A percentile compares a stretch with the other conserved stretches of the same genome.
Conservation (phyloP, 2,329 filamentous ascomycete genomes). For the Aspergillus aculeatinus region DNA sequence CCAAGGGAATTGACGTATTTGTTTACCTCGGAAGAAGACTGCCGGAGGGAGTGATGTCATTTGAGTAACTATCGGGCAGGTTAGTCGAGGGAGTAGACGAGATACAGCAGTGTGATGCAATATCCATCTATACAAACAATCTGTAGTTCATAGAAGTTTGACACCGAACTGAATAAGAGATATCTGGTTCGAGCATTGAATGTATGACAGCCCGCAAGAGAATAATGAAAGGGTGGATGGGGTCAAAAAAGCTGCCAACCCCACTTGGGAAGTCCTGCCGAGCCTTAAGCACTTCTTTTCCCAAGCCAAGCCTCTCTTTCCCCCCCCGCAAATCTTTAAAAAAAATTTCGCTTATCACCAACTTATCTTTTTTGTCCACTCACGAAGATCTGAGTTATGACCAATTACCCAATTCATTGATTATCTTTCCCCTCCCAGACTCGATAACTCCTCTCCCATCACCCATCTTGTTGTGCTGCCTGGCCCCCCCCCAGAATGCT, state of each 20-base stretch:
- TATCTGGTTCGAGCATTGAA: background rate
- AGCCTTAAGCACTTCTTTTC: slow-evolving; percentile 17
- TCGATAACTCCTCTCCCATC: background rate
- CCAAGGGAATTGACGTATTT: background rate
- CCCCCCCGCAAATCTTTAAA: slow-evolving; percentile 9
- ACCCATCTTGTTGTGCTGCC: background rate
- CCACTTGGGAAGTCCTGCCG: slow-evolving; percentile 34
- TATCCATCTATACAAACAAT: background rate
- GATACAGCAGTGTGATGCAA: background rate
- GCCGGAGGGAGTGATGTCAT: background rate
- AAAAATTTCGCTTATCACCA: slow-evolving; percentile 12
- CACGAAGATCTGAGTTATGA: background rate
- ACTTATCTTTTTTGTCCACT: slow-evolving; percentile 7
- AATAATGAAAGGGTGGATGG: too few relatives aligned
- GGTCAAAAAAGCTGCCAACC: slow-evolving; percentile 10
- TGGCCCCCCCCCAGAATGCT: slow-evolving; percentile 1
- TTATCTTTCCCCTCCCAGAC: background rate
- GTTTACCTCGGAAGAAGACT: background rate
- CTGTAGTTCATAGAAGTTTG: background rate
- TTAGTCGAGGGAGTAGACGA: too few relatives aligned
- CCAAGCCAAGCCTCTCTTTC: too few relatives aligned
- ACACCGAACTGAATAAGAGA: background rate
- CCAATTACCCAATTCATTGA: slow-evolving; percentile 3
- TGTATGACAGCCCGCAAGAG: too few relatives aligned
- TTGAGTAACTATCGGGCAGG: background rate